A percentile compares a stretch with the other conserved stretches of the same genome.
phyloP scores from a whole-genome alignment of 2,329 filamentous ascomycete species.

The Chalaropsis ovoidea region DNA sequence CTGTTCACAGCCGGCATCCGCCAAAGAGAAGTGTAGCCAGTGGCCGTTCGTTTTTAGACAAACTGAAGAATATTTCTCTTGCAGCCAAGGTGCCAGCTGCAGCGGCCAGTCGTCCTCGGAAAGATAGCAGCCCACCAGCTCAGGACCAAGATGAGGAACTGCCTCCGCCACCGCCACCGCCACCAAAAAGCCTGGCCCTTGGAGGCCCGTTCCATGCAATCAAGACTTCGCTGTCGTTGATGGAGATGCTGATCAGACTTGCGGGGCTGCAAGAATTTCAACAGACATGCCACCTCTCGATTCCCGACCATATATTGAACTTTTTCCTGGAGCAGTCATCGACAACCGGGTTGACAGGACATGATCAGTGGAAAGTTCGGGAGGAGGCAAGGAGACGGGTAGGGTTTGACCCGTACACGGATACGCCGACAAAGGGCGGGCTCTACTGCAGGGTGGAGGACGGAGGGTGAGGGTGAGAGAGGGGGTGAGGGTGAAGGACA shows the following conservation, averaged over 20 bases:
- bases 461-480: neutral
- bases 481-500: no score
- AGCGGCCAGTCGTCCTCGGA: neutral
- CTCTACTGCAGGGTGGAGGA: neutral
- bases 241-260: slow-evolving; percentile 80
- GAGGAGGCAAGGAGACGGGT: slow-evolving; percentile 41
- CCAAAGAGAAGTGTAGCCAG: neutral
- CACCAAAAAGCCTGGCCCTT: neutral
- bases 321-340: slow-evolving; percentile 66
- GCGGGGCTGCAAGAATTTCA: slow-evolving; percentile 85
- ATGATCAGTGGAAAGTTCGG: slow-evolving; percentile 38
- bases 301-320: slow-evolving; percentile 77
- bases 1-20: slow-evolving; percentile 19
- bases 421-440: slow-evolving; percentile 31
- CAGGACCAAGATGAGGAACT: neutral
- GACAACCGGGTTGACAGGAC: slow-evolving; percentile 41
- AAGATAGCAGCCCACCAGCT: neutral
- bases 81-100: neutral
- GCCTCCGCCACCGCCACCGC: neutral
- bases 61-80: neutral
- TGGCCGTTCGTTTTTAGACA: neutral
- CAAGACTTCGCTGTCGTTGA: slow-evolving; percentile 55
- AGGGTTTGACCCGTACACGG: slow-evolving; percentile 49
- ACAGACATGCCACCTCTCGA: slow-evolving; percentile 77
- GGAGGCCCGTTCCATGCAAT: slow-evolving; percentile 43